phyloP scores from a whole-genome alignment of 768 basidiomycete species.

The Suillus hirtellus region DNA sequence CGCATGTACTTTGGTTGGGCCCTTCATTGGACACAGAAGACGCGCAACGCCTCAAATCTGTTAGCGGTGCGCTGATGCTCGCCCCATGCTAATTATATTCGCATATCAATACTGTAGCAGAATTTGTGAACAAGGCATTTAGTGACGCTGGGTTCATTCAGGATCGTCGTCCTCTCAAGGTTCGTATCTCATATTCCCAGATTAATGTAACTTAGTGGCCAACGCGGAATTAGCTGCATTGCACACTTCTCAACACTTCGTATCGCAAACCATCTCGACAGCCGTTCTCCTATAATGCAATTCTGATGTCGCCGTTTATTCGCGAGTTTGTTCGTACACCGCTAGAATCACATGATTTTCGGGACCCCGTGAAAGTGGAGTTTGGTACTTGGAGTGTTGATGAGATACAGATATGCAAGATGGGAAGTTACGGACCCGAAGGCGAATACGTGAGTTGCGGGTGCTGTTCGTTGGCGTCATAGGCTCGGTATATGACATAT shows the following conservation, averaged over 20 bases:
- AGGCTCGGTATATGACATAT: conserved; percentile 2
- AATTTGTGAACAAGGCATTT: conserved; percentile 43
- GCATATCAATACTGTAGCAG: conserved; percentile 28
- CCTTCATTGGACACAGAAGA: conserved; percentile 40
- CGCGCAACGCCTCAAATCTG: conserved; percentile 29
- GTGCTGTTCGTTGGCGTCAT: conserved; percentile 16
- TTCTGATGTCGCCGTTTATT: conserved; percentile 33
- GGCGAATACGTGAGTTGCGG: conserved; percentile 60
- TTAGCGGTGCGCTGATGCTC: conserved; percentile 37
- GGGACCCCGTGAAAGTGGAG: conserved; percentile 37
- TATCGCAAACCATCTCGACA: conserved; percentile 42
- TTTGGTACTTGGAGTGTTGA: conserved; percentile 56
- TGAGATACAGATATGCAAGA: conserved; percentile 65
- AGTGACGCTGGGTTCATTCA: conserved; percentile 42
- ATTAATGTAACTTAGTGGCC: background rate
- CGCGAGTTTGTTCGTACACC: conserved; percentile 13
- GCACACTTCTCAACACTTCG: conserved; percentile 51
- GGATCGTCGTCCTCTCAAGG: conserved; percentile 54
- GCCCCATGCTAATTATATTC: background rate
- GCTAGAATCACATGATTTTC: conserved; percentile 8
- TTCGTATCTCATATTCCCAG: conserved; percentile 20
- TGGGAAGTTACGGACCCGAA: conserved; percentile 66
- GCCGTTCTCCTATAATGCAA: conserved; percentile 43
- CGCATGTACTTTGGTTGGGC: conserved; percentile 59
- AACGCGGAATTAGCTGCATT: conserved; percentile 41